phyloP scores from a whole-genome alignment of 768 basidiomycete species.

The Auricularia auricula-judae region DNA sequence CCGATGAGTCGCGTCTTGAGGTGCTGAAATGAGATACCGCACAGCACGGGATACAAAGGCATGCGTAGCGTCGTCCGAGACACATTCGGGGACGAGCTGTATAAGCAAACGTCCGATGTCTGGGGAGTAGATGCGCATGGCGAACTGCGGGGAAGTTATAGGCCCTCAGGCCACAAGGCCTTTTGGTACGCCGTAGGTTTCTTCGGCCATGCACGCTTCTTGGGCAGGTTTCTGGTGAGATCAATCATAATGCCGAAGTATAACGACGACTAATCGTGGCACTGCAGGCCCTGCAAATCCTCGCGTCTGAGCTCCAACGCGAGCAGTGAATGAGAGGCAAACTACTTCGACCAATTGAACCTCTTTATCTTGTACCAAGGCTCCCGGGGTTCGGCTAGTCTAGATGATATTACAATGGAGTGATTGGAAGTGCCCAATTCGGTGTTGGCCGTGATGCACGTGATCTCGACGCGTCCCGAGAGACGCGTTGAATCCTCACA shows the following conservation, averaged over 20 bases:
- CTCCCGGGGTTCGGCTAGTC: no score
- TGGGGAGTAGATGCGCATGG: constrained; percentile 33
- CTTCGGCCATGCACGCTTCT: neutral
- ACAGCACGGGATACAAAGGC: constrained; percentile 21
- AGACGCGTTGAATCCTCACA: no score
- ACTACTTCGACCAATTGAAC: no score
- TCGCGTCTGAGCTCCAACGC: no score
- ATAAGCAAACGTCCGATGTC: constrained; percentile 20
- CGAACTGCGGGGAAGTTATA: constrained; percentile 25
- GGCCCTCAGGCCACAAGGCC: constrained; percentile 29
- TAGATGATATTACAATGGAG: no score
- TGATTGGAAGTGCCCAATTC: no score
- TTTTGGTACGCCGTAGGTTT: neutral
- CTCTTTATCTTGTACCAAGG: no score
- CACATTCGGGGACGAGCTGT: constrained; percentile 26
- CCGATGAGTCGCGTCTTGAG: neutral
- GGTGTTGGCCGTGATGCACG: no score
- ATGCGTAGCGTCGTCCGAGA: constrained; percentile 20
- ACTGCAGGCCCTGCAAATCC: no score
- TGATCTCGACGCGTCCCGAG: no score
- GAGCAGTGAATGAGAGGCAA: no score
- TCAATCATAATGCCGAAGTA: neutral
- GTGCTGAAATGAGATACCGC: constrained; percentile 6
- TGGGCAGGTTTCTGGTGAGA: neutral
- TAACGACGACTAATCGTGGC: no score